Evolutionary conservation across 108 stramenopile species (phyloP), one percentile per base, ranked within the genome.

Genomic region (Pseudonitzschia pungens): DNA sequence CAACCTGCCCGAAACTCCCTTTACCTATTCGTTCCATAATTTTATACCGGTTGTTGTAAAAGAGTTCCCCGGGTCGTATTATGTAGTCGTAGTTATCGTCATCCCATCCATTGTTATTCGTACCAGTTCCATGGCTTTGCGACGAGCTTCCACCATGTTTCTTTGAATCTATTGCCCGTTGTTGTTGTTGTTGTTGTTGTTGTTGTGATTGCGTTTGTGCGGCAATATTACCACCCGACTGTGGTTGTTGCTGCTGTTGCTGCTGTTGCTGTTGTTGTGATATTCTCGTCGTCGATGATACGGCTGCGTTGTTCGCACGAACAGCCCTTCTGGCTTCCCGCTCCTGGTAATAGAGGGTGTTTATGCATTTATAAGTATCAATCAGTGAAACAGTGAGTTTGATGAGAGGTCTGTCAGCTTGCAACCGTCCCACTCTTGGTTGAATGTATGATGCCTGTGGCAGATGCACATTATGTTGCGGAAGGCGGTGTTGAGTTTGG

Each of bases 31-130:
- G 83, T 77, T 97, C 92, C 70, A 92, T 89, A 40, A 99, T 81
- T 48, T 80, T 66, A 79, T 99, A 99, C 20, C 97, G 87, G 41
- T 81, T 82, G 11, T 83, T 62, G 51, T 85, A 77, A 63, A 98
- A 86, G 22, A 89, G 48, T 76, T 99, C 97, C 9, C 91, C 91
- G 32, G 83, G 67, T 7, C 84, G 84, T 12, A 98, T 60, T 57
- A 97, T 95, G 78, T 99, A 99, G 68, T 99, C 97, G 77, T 89
- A 97, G 65, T 99, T 90, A 42, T 99, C 97, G 75, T 99, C 98
- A 72, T 99, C 98, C 89, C 87, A 97, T n/a, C 96, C 97, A 77
- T 96, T 73, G 73, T 94, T 90, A 76, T 90, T 87, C 16, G 76
- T 77, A 14, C 84, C 83, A 40, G 64, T 69, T 66, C 83, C 78